Evolutionary conservation across 1,139 yeast genomes (phyloP).

Genomic region (Nakaseomyces kungkrabaensis): DNA sequence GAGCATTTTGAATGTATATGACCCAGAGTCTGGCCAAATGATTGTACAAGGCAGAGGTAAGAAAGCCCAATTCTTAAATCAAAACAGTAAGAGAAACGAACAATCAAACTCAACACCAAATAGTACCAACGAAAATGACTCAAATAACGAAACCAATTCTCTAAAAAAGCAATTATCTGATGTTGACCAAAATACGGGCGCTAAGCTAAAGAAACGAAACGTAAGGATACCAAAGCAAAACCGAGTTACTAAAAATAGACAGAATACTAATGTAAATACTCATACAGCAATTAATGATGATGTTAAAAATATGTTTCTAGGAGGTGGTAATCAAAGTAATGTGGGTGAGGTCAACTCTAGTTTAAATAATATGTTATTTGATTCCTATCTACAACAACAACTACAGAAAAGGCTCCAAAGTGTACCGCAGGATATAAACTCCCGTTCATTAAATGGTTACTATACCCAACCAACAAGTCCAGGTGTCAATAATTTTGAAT

Average conservation of each 20-base stretch:
- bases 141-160: neutral
- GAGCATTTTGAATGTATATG: constrained; percentile 22
- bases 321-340: neutral
- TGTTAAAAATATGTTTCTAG: neutral
- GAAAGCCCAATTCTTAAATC: neutral
- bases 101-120: constrained; percentile 2
- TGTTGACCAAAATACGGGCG: neutral
- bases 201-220: neutral
- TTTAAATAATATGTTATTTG: constrained; percentile 12
- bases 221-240: neutral
- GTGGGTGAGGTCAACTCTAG: neutral
- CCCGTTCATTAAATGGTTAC: constrained; percentile 22
- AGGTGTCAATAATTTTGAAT: constrained; percentile 14
- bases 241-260: neutral
- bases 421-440: constrained; percentile 20
- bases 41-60: constrained; percentile 6
- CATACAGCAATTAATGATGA: neutral
- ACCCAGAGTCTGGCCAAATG: constrained; percentile 23
- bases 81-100: neutral
- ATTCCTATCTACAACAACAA: constrained; percentile 21
- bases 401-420: constrained; percentile 21
- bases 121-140: constrained; percentile 7
- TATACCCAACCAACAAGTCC: constrained; percentile 29
- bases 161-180: neutral
- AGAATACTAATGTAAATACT: neutral